Conservation (phyloP, 305 asterid genomes). For the Solanum chacoense region DNA sequence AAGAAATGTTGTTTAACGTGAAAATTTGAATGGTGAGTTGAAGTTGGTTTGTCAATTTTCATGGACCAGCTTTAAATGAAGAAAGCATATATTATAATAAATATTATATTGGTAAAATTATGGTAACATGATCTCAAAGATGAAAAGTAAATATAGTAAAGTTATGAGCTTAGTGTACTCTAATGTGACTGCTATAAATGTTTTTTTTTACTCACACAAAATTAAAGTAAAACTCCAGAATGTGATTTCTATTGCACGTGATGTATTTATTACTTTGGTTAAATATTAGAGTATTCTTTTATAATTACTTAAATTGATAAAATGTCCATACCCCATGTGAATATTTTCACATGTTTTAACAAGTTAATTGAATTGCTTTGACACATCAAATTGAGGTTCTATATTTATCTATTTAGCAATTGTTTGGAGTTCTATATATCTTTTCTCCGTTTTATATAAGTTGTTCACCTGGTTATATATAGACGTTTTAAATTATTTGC, state of each 20-base stretch:
- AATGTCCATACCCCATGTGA: neutral
- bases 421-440: neutral
- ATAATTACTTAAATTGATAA: neutral
- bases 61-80: slow-evolving; percentile 2
- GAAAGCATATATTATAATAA: neutral
- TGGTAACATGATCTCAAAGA: neutral
- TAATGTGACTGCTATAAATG: neutral
- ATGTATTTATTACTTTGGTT: neutral
- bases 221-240: neutral
- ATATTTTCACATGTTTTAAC: neutral
- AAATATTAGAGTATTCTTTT: neutral
- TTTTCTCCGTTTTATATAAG: too few relatives aligned
- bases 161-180: neutral
- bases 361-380: neutral
- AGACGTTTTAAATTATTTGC: neutral
- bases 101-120: neutral
- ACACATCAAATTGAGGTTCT: neutral
- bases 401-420: neutral
- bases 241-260: neutral
- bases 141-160: neutral
- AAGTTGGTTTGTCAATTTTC: slow-evolving; percentile 34
- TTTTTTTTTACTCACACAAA: neutral
- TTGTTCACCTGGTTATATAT: neutral
- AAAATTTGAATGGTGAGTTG: neutral
- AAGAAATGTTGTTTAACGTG: slow-evolving; percentile 3